Evolutionary conservation across 2,329 filamentous ascomycete genomes (phyloP).

Genomic region (Macrophomina pseudophaseolina): DNA sequence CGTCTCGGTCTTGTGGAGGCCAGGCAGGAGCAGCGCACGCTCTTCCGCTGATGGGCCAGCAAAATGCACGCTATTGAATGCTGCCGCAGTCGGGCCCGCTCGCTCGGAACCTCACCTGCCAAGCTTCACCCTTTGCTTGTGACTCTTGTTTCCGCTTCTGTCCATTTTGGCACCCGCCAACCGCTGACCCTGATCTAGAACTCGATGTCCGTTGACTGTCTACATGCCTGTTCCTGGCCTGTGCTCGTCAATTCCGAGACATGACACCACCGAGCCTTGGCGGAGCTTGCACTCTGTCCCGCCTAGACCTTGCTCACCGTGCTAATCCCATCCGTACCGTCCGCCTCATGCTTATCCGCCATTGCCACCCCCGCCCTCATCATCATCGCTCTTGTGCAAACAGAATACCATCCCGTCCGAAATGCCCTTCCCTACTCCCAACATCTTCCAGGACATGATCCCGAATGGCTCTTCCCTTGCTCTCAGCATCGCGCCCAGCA

Average conservation of each 20-base stretch:
- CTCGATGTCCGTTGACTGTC: background rate
- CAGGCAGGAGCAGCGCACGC: background rate
- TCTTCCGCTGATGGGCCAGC: no score
- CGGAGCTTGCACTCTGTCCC: background rate
- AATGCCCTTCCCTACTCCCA: constrained; percentile 22
- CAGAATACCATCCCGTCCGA: constrained; percentile 20
- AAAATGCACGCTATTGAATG: background rate
- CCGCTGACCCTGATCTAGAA: background rate
- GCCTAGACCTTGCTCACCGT: background rate
- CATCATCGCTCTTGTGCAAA: constrained; percentile 4
- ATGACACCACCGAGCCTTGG: background rate
- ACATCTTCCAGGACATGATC: constrained; percentile 1
- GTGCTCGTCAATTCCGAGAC: background rate
- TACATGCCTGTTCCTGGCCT: background rate
- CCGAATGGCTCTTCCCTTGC: constrained; percentile 4
- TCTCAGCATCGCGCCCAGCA: constrained; percentile 25
- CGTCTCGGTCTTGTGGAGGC: background rate
- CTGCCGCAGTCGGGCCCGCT: background rate
- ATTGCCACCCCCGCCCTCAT: background rate
- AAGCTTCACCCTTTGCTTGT: background rate
- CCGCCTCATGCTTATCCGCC: background rate
- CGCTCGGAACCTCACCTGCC: constrained; percentile 8
- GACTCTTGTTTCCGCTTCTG: background rate
- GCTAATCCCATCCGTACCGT: background rate
- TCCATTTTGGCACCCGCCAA: background rate